Conservation (phyloP, 2,329 filamentous ascomycete species). For the Acrodontium crateriforme region DNA sequence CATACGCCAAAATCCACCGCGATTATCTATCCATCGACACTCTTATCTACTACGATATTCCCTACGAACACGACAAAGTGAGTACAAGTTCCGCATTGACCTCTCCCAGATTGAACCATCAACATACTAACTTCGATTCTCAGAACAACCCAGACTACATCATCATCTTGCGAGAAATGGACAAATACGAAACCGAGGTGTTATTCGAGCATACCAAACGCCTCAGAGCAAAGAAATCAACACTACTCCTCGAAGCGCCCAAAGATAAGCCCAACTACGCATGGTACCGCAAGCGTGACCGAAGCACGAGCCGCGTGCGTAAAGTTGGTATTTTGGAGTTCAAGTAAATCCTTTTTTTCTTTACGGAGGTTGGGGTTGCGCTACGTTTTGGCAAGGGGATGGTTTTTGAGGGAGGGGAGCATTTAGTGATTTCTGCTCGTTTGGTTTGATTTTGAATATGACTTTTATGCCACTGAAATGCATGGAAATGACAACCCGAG, state of each 20-base stretch:
- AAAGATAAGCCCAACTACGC: conserved; percentile 28
- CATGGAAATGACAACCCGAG: no score
- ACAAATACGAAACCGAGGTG: conserved; percentile 33
- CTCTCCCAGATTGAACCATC: conserved; percentile 2
- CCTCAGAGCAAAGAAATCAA: conserved; percentile 26
- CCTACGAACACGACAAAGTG: conserved; percentile 35
- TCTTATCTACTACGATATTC: conserved; percentile 33
- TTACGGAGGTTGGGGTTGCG: no score
- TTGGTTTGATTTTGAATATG: no score
- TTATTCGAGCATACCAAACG: conserved; percentile 37
- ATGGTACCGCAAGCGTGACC: conserved; percentile 26
- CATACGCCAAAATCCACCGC: conserved; percentile 34
- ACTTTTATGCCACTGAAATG: no score
- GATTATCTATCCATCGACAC: conserved; percentile 34
- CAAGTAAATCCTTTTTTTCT: no score
- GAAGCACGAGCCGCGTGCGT: conserved; percentile 14
- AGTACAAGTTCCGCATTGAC: conserved; percentile 12
- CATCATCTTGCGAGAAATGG: conserved; percentile 37
- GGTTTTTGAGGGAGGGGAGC: no score
- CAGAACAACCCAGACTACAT: conserved; percentile 33
- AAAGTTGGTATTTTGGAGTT: conserved; percentile 15
- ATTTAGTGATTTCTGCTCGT: no score
- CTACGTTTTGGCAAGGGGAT: no score
- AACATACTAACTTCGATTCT: conserved; percentile 4
- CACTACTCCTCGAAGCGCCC: conserved; percentile 31